Percentiles rank a stretch among this genome's conserved stretches.
Conservation (phyloP, 441 rosid genomes). For the Pelargonium citronellum region DNA sequence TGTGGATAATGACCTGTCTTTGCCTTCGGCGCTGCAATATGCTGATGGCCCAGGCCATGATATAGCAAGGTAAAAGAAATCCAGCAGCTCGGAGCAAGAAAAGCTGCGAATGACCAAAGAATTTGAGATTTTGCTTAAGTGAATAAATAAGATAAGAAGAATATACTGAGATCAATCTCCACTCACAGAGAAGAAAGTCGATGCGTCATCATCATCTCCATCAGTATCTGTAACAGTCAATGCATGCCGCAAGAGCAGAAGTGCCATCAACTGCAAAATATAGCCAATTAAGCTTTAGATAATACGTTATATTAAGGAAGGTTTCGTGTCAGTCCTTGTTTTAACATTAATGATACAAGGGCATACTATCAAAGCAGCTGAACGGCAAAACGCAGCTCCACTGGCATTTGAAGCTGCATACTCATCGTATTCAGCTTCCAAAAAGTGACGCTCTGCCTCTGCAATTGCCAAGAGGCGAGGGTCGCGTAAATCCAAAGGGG, state of each 20-base stretch:
- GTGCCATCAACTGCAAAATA: constrained; percentile 65
- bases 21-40: constrained; percentile 86
- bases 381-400: constrained; percentile 90
- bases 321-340: not conserved
- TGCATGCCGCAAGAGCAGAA: constrained; percentile 76
- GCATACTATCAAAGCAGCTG: constrained; percentile 84
- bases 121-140: not conserved
- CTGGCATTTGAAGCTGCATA: constrained; percentile 78
- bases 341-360: not conserved
- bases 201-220: constrained; percentile 59
- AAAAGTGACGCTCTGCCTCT: constrained; percentile 75
- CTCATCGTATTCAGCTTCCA: constrained; percentile 80
- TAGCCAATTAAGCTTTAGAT: constrained; percentile 6
- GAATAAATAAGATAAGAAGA: not conserved
- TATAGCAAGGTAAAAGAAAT: constrained; percentile 30
- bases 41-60: constrained; percentile 95
- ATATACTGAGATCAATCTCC: constrained; percentile 10
- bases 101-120: constrained; percentile 33
- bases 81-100: constrained; percentile 33
- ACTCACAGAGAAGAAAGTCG: constrained; percentile 73
- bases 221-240: constrained; percentile 54
- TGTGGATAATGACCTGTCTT: constrained; percentile 59
- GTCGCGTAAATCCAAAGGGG: constrained; percentile 66
- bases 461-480: constrained; percentile 86
- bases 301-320: not conserved